These are phyloP conservation scores for Trichoderma sp. DNA, from an alignment of 2,329 filamentous ascomycete species.

Conservation along the genomic window DNA sequence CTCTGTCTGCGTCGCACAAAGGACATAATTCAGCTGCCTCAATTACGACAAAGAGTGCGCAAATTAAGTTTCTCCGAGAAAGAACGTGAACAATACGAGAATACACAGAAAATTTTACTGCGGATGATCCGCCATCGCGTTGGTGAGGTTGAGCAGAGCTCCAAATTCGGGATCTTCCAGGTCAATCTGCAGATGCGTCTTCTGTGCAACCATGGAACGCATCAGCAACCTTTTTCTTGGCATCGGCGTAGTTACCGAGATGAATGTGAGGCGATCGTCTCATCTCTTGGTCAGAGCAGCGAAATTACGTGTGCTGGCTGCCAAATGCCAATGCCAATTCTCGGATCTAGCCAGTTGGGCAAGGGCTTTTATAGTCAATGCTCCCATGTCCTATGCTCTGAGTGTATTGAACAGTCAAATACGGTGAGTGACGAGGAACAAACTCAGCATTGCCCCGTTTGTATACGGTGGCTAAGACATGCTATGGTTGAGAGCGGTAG, in stretches of 20 bases:
- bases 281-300: slow-evolving; percentile 24
- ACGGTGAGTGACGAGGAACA: slow-evolving; percentile 21
- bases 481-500: not conserved
- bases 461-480: not conserved
- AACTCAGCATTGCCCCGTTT: not conserved
- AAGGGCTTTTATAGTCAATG: slow-evolving; percentile 28
- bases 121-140: slow-evolving; percentile 38
- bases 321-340: slow-evolving; percentile 29
- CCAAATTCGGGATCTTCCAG: slow-evolving; percentile 45
- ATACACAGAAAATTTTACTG: slow-evolving; percentile 36
- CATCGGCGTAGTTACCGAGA: slow-evolving; percentile 23
- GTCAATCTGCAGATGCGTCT: slow-evolving; percentile 44
- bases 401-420: slow-evolving; percentile 25
- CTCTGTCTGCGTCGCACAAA: slow-evolving; percentile 43
- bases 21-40: slow-evolving; percentile 38
- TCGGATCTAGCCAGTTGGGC: not conserved
- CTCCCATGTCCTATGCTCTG: slow-evolving; percentile 32
- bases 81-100: slow-evolving; percentile 30
- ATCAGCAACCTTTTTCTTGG: slow-evolving; percentile 45
- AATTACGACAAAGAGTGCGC: not conserved
- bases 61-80: not conserved
- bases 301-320: slow-evolving; percentile 31
- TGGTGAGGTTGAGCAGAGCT: slow-evolving; percentile 33
- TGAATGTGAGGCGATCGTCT: slow-evolving; percentile 31
- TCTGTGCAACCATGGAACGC: slow-evolving; percentile 50